phyloP scores from a whole-genome alignment of 345 rosid genomes.

The Linum trigynum region DNA sequence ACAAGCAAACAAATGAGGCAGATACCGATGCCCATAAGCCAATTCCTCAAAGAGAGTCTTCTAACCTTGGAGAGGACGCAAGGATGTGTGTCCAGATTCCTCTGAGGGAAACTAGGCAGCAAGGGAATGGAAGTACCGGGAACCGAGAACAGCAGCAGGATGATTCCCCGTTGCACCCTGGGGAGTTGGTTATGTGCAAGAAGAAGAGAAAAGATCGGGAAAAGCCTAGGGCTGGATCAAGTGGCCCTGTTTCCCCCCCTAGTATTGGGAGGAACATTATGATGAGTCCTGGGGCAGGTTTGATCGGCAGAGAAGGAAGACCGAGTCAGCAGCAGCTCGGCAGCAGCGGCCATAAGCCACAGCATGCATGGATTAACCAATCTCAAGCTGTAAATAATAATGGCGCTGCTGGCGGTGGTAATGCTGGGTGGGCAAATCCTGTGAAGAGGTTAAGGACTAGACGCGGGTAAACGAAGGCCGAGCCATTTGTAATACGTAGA shows the following conservation, averaged over 20 bases:
- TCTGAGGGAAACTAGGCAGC: slow-evolving; percentile 53
- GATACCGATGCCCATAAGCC: slow-evolving; percentile 55
- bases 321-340: slow-evolving; percentile 25
- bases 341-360: slow-evolving; percentile 18
- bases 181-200: slow-evolving; percentile 92
- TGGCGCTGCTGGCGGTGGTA: slow-evolving; percentile 39
- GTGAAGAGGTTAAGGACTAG: slow-evolving; percentile 91
- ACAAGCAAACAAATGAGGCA: slow-evolving; percentile 40
- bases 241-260: slow-evolving; percentile 75
- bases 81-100: slow-evolving; percentile 63
- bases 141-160: slow-evolving; percentile 45
- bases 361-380: slow-evolving; percentile 71
- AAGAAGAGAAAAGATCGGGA: slow-evolving; percentile 98
- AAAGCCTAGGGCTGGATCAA: slow-evolving; percentile 55
- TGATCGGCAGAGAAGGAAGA: slow-evolving; percentile 49
- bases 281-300: slow-evolving; percentile 45
- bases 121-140: slow-evolving; percentile 40
- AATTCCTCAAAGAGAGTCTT: slow-evolving; percentile 29
- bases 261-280: slow-evolving; percentile 49
- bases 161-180: slow-evolving; percentile 80
- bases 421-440: slow-evolving; percentile 97
- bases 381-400: slow-evolving; percentile 35
- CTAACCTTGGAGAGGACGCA: slow-evolving; percentile 43
- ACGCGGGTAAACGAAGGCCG: slow-evolving; percentile 82
- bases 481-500: slow-evolving; percentile 57